Percentiles rank a stretch among this genome's conserved stretches.
These are phyloP conservation scores for Leccinum subrobustum DNA, from an alignment of 1,284 basidiomycete genomes.

Conservation along the genomic window DNA sequence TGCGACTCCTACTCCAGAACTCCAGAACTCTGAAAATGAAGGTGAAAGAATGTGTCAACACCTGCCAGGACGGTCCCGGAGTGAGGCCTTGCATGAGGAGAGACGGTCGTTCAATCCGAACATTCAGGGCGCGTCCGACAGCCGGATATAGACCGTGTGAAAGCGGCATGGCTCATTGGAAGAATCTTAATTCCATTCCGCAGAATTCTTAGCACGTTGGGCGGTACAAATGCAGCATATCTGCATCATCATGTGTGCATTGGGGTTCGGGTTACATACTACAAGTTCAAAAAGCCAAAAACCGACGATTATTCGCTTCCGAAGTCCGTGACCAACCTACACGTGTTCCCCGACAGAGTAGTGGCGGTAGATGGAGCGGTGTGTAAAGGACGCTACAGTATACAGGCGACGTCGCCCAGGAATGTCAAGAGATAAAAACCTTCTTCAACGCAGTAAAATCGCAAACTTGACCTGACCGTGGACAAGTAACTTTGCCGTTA, in stretches of 20 bases:
- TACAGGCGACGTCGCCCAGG: neutral
- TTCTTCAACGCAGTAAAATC: conserved; percentile 72
- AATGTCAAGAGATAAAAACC: conserved; percentile 75
- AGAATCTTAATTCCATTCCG: conserved; percentile 29
- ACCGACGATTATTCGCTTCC: conserved; percentile 26
- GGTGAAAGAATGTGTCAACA: neutral
- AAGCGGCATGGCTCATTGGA: conserved; percentile 6
- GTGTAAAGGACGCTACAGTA: neutral
- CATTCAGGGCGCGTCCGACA: neutral
- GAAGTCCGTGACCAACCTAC: conserved; percentile 14
- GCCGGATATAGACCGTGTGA: conserved; percentile 14
- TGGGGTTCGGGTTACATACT: conserved; percentile 24
- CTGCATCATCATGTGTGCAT: conserved; percentile 4
- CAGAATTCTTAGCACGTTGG: conserved; percentile 16
- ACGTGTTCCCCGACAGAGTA: conserved; percentile 14
- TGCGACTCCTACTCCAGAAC: neutral
- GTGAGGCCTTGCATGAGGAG: neutral
- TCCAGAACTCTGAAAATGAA: conserved; percentile 9
- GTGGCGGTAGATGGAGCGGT: neutral
- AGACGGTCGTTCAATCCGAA: neutral
- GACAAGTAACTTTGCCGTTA: conserved; percentile 77
- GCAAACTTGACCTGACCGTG: conserved; percentile 68
- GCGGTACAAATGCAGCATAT: conserved; percentile 16
- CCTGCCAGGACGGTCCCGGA: neutral
- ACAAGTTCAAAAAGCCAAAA: conserved; percentile 15